Evolutionary conservation across 1,284 basidiomycete species (phyloP).

Genomic region (Sporisorium reilianum): DNA sequence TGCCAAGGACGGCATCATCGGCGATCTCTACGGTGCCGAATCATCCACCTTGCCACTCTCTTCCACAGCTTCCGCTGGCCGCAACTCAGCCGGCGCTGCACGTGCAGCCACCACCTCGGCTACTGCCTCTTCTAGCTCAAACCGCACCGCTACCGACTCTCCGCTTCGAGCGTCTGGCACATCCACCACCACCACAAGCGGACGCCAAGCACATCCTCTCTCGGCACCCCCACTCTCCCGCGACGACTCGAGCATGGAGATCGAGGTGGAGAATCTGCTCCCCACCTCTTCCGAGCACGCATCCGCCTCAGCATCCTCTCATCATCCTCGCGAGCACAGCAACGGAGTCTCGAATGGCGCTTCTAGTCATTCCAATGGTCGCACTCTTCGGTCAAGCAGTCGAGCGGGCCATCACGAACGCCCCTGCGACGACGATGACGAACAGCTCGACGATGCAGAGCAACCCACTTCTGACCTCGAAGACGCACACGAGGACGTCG

Average conservation of each 20-base stretch:
- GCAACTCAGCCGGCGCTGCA: slow-evolving; percentile 8
- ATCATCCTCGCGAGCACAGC: slow-evolving; percentile 16
- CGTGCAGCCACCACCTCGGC: slow-evolving; percentile 3
- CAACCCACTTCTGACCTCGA: slow-evolving; percentile 22
- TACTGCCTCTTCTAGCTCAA: slow-evolving; percentile 15
- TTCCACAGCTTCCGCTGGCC: slow-evolving; percentile 9
- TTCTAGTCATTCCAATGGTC: slow-evolving; percentile 19
- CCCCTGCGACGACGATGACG: slow-evolving; percentile 15
- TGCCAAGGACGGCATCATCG: slow-evolving; percentile 74
- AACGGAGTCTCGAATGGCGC: slow-evolving; percentile 31
- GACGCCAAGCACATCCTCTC: slow-evolving; percentile 52
- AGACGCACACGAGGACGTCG: slow-evolving; percentile 20
- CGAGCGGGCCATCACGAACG: background rate
- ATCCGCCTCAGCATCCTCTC: slow-evolving; percentile 1
- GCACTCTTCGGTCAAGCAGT: background rate
- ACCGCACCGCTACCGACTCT: background rate
- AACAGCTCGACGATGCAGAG: slow-evolving; percentile 35
- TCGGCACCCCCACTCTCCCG: slow-evolving; percentile 57
- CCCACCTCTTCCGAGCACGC: slow-evolving; percentile 38
- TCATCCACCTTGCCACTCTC: slow-evolving; percentile 4
- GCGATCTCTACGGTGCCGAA: slow-evolving; percentile 32
- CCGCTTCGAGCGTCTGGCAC: background rate
- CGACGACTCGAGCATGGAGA: slow-evolving; percentile 60
- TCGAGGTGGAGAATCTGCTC: slow-evolving; percentile 57
- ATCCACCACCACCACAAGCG: slow-evolving; percentile 6